Base-by-base conservation (phyloP, 495 filamentous ascomycete genomes). In the Tuber indicum region DNA sequence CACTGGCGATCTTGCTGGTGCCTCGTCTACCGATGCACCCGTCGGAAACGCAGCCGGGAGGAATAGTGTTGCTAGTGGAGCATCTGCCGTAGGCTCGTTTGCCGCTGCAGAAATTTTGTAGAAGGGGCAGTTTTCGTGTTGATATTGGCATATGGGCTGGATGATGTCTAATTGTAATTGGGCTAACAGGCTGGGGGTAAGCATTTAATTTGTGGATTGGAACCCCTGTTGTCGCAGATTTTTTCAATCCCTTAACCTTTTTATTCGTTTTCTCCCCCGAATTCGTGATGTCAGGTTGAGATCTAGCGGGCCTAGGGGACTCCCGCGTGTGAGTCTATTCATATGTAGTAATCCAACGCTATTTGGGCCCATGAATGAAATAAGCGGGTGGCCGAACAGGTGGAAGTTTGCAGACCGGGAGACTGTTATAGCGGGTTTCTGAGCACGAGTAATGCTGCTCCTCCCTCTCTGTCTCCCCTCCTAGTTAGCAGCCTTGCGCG, bases 51-150 rank as follows among this genome's bases (percentile, higher is more conserved):
- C 73, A 23, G 58, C 58, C 26, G 16, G 46, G 26, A 49, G 26
- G 69, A 79, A 73, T 58, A 45, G 70, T 58, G 76, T 46, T 10
- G 41, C 73, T 58, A 58, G 75, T n/a, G 41, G 73, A 21, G 72
- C 36, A 71, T 12, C 70, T 47, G 70, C 69, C n/a, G 58, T 32
- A 10, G 73, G 47, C 26, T 44, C 58, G n/a, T 26, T 75, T 52
- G 17, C 70, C 45, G 76, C n/a, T 39, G 78, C 36, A 23, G 76
- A 21, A 43, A 36, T 78, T 72, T 42, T 79, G 17, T 39, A 70
- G 42, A 70, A 78, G 66, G 47, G 23, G 23, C 16, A 36, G 12
- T 45, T 47, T 43, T 45, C 71, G n/a, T 44, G 26, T 66, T 32
- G 58, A 19, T 58, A 12, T 66, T 17, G 26, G 58, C 14, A 66